Conservation (phyloP, 441 rosid species). For the Gossypium trilobum region DNA sequence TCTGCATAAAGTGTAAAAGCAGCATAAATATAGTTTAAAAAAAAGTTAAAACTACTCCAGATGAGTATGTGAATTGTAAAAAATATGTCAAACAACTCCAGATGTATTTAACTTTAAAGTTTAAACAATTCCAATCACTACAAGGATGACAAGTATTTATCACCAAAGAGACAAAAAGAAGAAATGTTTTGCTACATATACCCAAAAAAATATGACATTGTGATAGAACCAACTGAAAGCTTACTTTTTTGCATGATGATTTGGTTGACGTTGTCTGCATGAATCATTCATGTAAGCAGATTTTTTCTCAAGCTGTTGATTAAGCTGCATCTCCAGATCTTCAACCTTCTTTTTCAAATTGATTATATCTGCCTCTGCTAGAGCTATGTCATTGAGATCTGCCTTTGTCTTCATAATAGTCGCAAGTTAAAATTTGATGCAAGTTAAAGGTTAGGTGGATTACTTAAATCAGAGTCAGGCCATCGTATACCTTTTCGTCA, state of each 20-base stretch:
- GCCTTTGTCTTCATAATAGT: slow-evolving; percentile 43
- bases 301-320: slow-evolving; percentile 37
- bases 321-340: slow-evolving; percentile 49
- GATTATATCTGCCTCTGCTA: slow-evolving; percentile 51
- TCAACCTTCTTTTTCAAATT: slow-evolving; percentile 57
- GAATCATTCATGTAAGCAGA: slow-evolving; percentile 25
- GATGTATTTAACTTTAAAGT: not conserved
- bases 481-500: slow-evolving; percentile 49
- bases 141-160: not conserved
- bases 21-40: not conserved
- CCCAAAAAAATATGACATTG: not conserved
- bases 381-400: slow-evolving; percentile 55
- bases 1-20: slow-evolving; percentile 33
- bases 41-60: not conserved
- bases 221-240: slow-evolving; percentile 18
- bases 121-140: not conserved
- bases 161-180: not conserved
- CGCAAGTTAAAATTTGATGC: slow-evolving; percentile 22
- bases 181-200: not conserved
- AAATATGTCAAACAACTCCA: not conserved
- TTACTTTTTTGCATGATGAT: slow-evolving; percentile 37
- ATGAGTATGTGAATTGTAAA: not conserved
- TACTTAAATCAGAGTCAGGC: slow-evolving; percentile 20
- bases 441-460: slow-evolving; percentile 13
- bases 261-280: slow-evolving; percentile 22